Base-by-base conservation (phyloP, 306 rosid genomes). In the Quercus wislizeni region DNA sequence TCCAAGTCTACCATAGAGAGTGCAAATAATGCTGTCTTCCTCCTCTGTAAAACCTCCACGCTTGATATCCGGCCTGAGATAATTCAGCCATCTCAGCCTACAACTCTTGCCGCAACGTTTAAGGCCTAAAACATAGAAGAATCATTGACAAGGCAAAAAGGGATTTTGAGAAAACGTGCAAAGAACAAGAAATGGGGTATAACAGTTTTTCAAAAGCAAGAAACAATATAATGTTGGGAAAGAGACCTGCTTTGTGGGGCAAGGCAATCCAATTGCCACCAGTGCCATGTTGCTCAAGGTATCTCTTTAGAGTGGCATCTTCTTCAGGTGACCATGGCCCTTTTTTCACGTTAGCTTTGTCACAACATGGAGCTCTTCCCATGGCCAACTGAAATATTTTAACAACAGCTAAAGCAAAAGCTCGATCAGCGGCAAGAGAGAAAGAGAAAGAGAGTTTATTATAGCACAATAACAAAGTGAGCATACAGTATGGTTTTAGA, bases 331-430 rank as follows among this genome's bases (percentile, higher is more conserved):
- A 92, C 97, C 97, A 92, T 6, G 97, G 87, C 1, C 97, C 97
- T 89, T 86, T 86, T 76, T 92, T 92, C 71, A 92, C 96, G 38
- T 73, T 86, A 20, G 88, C 80, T 85, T 92, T 90, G 81, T 92
- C 96, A 78, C 95, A 92, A 46, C 97, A 89, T 0, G 97, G 97
- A 77, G 97, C 81, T 87, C 97, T 90, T 80, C 97, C 97, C 97
- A 92, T 92, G 79, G 69, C 18, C 5, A 21, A 51, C 49, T 35
- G 19, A 57, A 57, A 35, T 38, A 41, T 41, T 41, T 21, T 0
- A 23, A 4, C n/a, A 31, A 12, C 9, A 49, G 63, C 59, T 30
- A 33, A 33, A 58, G 54, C 2, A 9, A 67, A 41, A 41, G 7
- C 14, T 19, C 15, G 52, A 33, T 15, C 15, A 25, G 33, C 49